Conservation (phyloP, 176 grass and related monocot species). For the Alopecurus myosuroides region DNA sequence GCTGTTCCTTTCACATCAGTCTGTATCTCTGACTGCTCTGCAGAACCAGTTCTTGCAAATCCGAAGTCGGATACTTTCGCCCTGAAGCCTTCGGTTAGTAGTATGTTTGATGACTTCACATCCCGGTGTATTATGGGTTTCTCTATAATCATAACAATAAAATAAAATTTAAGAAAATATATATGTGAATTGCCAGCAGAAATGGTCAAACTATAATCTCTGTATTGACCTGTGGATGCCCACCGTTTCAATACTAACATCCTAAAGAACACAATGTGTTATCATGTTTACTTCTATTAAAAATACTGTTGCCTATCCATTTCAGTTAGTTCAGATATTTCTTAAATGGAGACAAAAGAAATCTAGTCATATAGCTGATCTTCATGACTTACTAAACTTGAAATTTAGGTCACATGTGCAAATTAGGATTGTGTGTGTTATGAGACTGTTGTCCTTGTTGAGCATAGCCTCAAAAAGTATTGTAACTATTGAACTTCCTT, state of each 20-base stretch:
- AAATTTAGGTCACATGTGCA: not conserved
- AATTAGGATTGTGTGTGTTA: slow-evolving; percentile 1
- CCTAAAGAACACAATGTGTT: not conserved
- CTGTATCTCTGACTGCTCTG: slow-evolving; percentile 76
- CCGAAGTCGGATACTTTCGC: slow-evolving; percentile 98
- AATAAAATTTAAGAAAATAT: not conserved
- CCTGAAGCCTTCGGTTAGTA: slow-evolving; percentile 72
- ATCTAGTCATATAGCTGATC: not conserved
- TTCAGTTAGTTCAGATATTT: not conserved
- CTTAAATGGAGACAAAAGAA: not conserved
- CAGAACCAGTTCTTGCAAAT: slow-evolving; percentile 78
- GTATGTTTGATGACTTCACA: slow-evolving; percentile 92
- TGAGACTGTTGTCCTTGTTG: not conserved
- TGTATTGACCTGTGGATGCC: not conserved
- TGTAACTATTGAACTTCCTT: not conserved
- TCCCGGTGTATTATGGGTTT: slow-evolving; percentile 95
- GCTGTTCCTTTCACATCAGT: slow-evolving; percentile 86
- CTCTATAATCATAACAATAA: slow-evolving; percentile 50
- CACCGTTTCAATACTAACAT: not conserved
- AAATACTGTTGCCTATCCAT: not conserved
- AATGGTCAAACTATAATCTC: not conserved
- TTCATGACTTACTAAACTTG: not conserved
- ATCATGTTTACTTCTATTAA: not conserved
- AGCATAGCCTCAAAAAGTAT: not conserved
- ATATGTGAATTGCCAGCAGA: not conserved